phyloP scores from a whole-genome alignment of 129 eudicot genomes.

The Centrapalus pauciflorus region DNA sequence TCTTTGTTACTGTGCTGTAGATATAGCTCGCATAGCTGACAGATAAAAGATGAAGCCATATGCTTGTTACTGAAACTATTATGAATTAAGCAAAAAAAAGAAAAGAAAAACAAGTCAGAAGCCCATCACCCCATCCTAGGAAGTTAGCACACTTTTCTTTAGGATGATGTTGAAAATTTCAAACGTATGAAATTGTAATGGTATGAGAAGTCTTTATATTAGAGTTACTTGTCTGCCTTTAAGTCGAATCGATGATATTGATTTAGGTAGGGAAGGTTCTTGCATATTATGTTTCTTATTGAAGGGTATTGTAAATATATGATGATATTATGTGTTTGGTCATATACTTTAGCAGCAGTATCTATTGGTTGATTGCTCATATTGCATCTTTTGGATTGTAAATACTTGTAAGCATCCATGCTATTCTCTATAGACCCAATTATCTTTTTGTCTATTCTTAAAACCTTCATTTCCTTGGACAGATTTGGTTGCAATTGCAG shows the following conservation, averaged over 20 bases:
- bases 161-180: neutral
- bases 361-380: neutral
- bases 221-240: neutral
- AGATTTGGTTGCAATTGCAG: conserved; percentile 76
- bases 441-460: neutral
- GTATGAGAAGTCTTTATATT: neutral
- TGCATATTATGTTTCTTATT: neutral
- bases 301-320: neutral
- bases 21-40: neutral
- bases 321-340: neutral
- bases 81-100: neutral
- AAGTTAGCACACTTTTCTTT: neutral
- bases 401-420: neutral
- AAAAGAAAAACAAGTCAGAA: too few relatives aligned
- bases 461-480: conserved; percentile 4
- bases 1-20: neutral
- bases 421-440: neutral
- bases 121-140: too few relatives aligned
- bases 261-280: neutral
- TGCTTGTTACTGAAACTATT: neutral
- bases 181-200: neutral
- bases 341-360: too few relatives aligned
- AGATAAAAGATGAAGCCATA: neutral
- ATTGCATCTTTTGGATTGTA: neutral
- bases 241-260: neutral